Percentiles rank a stretch among this genome's conserved stretches.
phyloP scores from a whole-genome alignment of 805 yeast genomes.

The Yarrowia sp. region DNA sequence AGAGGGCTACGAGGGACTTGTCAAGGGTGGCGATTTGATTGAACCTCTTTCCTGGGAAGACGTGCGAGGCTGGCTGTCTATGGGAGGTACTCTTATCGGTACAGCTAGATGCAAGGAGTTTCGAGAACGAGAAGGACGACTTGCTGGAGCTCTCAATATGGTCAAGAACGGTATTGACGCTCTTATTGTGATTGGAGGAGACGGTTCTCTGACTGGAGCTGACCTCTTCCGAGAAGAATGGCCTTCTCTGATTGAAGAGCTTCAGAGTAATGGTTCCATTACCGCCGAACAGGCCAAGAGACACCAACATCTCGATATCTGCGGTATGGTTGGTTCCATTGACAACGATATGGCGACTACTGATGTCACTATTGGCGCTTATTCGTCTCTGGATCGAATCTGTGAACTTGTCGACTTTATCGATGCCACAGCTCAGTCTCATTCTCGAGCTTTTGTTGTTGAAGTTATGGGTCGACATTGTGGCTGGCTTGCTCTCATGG shows the following conservation, averaged over 20 bases:
- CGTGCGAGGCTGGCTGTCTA: constrained; percentile 87
- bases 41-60: constrained; percentile 86
- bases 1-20: constrained; percentile 94
- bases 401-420: constrained; percentile 93
- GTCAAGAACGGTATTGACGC: constrained; percentile 89
- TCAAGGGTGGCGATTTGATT: constrained; percentile 76
- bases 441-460: constrained; percentile 93
- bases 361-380: constrained; percentile 95
- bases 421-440: constrained; percentile 96
- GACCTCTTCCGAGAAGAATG: constrained; percentile 91
- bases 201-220: constrained; percentile 97
- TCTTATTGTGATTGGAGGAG: constrained; percentile 95
- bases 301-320: constrained; percentile 73
- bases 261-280: constrained; percentile 53
- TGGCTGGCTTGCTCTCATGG: constrained; percentile 98
- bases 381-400: constrained; percentile 87
- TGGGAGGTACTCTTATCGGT: constrained; percentile 95
- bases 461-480: constrained; percentile 99
- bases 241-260: constrained; percentile 81
- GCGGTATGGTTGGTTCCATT: constrained; percentile 94
- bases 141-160: constrained; percentile 78
- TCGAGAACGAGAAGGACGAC: constrained; percentile 79
- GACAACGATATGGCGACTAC: constrained; percentile 98
- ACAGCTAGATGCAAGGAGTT: constrained; percentile 91
- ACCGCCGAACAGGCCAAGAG: constrained; percentile 57